Evolutionary conservation across 768 basidiomycete genomes (phyloP).

Genomic region (Suillus brevipes): DNA sequence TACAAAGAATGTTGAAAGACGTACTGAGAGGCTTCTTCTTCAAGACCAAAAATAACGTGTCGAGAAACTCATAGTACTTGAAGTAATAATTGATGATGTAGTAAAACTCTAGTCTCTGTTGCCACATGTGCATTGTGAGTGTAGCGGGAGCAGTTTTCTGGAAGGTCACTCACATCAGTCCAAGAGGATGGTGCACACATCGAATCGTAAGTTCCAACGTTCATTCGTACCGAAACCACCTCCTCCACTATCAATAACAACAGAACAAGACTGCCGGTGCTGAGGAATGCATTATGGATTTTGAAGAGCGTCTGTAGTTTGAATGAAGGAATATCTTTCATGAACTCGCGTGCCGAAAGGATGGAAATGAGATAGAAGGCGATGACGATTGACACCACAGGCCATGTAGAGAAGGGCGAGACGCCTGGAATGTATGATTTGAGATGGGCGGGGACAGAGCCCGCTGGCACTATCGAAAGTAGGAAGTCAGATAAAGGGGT

Average conservation of each 20-base stretch:
- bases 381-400: conserved; percentile 66
- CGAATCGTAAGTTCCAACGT: conserved; percentile 71
- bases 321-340: conserved; percentile 72
- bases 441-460: conserved; percentile 56
- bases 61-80: conserved; percentile 92
- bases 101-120: conserved; percentile 84
- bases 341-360: conserved; percentile 77
- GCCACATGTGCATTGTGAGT: conserved; percentile 3
- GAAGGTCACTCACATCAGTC: conserved; percentile 66
- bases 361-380: conserved; percentile 80
- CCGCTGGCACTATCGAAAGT: conserved; percentile 49
- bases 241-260: conserved; percentile 86
- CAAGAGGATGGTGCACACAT: conserved; percentile 76
- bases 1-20: conserved; percentile 25
- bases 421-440: conserved; percentile 68
- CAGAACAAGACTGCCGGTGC: conserved; percentile 73
- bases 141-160: not conserved
- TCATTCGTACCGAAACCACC: conserved; percentile 74
- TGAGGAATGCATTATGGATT: conserved; percentile 84
- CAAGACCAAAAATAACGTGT: conserved; percentile 92
- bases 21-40: conserved; percentile 96
- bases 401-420: conserved; percentile 78
- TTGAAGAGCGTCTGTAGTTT: conserved; percentile 81
- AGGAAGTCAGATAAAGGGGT: conserved; percentile 70
- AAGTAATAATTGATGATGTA: conserved; percentile 98